A percentile compares a stretch with the other conserved stretches of the same genome.
phyloP scores from a whole-genome alignment of 1,284 basidiomycete genomes.

The Ceratorhiza oryzae-sativae region DNA sequence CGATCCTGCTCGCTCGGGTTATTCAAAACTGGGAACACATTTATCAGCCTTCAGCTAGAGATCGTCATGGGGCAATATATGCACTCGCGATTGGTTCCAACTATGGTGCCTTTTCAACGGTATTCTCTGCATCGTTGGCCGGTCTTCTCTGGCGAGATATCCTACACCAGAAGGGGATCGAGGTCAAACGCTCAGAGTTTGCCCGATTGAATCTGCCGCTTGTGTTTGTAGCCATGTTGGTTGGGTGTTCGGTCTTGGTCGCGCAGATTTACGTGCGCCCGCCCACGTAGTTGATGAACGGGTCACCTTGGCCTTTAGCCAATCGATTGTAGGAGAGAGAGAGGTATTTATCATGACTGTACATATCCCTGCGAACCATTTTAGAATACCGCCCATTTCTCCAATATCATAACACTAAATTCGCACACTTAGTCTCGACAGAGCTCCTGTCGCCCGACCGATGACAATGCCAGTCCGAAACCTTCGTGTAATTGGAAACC shows the following conservation, averaged over 20 bases:
- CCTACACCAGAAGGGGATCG: constrained; percentile 77
- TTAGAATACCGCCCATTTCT: neutral
- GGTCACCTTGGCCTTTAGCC: neutral
- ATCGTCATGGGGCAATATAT: constrained; percentile 54
- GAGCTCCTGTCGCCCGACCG: neutral
- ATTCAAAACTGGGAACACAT: constrained; percentile 54
- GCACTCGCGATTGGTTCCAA: constrained; percentile 85
- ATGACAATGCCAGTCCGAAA: neutral
- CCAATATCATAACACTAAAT: neutral
- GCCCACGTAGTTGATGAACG: neutral
- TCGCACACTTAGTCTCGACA: neutral
- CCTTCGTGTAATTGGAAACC: neutral
- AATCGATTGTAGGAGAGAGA: no score
- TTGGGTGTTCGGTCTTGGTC: constrained; percentile 54
- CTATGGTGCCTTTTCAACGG: constrained; percentile 91
- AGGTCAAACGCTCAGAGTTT: constrained; percentile 72
- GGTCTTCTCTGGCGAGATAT: constrained; percentile 89
- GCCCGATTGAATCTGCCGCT: constrained; percentile 72
- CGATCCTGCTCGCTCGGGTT: constrained; percentile 82
- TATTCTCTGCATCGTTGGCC: constrained; percentile 89
- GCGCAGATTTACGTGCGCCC: constrained; percentile 52
- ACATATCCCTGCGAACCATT: neutral
- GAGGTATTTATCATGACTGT: neutral
- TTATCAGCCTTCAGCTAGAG: constrained; percentile 46
- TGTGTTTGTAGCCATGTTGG: constrained; percentile 71